These are phyloP conservation scores for Xylariaceae sp. DNA, from an alignment of 2,329 filamentous ascomycete genomes.

Conservation along the genomic window DNA sequence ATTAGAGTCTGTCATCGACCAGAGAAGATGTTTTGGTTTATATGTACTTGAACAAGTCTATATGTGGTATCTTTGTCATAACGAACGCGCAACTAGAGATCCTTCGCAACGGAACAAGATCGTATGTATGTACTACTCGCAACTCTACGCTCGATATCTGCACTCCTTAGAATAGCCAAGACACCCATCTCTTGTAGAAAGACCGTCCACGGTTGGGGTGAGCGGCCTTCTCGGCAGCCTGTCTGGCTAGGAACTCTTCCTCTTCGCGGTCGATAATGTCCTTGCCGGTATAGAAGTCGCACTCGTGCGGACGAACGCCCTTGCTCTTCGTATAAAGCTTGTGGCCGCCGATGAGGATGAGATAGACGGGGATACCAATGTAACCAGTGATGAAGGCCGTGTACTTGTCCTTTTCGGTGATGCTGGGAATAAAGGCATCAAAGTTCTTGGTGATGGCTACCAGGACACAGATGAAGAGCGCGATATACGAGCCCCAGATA, in stretches of 20 bases:
- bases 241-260: conserved; percentile 67
- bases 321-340: conserved; percentile 63
- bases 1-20: background rate
- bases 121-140: background rate
- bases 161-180: conserved; percentile 63
- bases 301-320: conserved; percentile 61
- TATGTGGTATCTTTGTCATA: conserved; percentile 21
- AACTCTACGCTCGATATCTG: background rate
- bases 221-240: conserved; percentile 48
- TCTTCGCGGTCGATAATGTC: conserved; percentile 76
- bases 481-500: conserved; percentile 69
- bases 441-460: conserved; percentile 86
- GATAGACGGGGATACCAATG: conserved; percentile 76
- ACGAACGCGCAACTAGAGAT: conserved; percentile 6
- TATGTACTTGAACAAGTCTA: conserved; percentile 6
- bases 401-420: conserved; percentile 52
- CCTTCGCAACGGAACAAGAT: background rate
- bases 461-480: conserved; percentile 72
- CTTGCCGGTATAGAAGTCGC: conserved; percentile 76
- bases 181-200: conserved; percentile 65
- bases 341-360: conserved; percentile 72
- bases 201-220: conserved; percentile 44
- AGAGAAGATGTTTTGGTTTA: background rate
- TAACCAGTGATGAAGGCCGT: conserved; percentile 81
- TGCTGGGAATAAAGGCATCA: conserved; percentile 67